Base-by-base conservation (phyloP, 805 yeast genomes). In the Myxozyma udenii region DNA sequence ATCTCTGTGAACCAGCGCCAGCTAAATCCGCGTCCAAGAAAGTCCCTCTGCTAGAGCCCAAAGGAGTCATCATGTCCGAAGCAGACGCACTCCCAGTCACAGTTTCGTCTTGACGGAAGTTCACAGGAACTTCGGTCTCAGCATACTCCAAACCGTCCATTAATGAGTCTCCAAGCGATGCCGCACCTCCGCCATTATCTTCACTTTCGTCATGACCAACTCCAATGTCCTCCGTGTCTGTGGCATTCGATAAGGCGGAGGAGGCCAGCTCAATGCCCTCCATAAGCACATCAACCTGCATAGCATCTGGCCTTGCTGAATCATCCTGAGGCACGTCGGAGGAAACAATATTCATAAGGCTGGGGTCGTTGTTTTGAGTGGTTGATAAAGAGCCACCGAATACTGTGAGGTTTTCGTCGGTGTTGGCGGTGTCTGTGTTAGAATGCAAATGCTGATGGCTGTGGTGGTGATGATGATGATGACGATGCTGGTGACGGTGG, bases 381-480 rank as follows among this genome's bases (percentile, higher is more conserved):
- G 12, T 28, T 28, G 33, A 28, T 28, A 28, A 14, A 9, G 33
- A 28, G 9, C 9, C 9, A 28, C 12, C 9, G 12, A 19, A 18
- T 19, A 33, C 19, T 30, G 47, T 26, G 41, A 23, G 9, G 43
- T 24, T 14, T 6, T 12, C 16, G 12, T 16, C 12, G 12, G 40
- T 23, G 25, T 48, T 9, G 2, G 50, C 26, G n/a, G 49, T 18
- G 35, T 25, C 39, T 18, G 46, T 24, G 25, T 49, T 49, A n/a
- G 51, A 41, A 42, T 53, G 58, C 12, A 44, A 37, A 41, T 53
- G 58, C 6, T 35, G 44, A 39, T 57, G 54, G 35, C 41, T 42
- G 23, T 50, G 60, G 30, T 36, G 56, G 33, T 53, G 52, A 21
- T 37, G 56, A 39, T 57, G 57, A 26, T 47, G 57, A 24, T 53